Evolutionary conservation across 1,139 yeast species (phyloP).

Genomic region (Taphrina populina): DNA sequence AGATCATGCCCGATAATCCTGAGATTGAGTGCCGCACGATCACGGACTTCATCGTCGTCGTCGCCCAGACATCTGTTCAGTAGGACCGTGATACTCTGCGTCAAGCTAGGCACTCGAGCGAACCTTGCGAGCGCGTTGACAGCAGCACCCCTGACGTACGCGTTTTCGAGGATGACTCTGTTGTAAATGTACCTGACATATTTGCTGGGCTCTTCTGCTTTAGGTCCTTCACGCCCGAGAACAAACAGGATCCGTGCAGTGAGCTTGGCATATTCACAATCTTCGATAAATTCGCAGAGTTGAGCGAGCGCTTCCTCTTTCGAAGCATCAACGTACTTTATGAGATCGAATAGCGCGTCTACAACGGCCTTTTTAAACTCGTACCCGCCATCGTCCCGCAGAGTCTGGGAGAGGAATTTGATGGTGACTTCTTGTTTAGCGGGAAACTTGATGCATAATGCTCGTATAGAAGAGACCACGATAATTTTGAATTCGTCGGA

Average conservation of each 20-base stretch:
- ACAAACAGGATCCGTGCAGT: constrained; percentile 86
- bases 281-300: constrained; percentile 95
- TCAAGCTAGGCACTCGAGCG: constrained; percentile 55
- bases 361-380: constrained; percentile 81
- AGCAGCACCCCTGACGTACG: constrained; percentile 93
- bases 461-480: constrained; percentile 90
- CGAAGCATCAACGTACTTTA: constrained; percentile 83
- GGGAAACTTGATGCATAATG: constrained; percentile 90
- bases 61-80: constrained; percentile 83
- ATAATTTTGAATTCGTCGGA: constrained; percentile 94
- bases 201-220: constrained; percentile 78
- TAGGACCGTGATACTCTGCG: constrained; percentile 69
- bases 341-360: constrained; percentile 88
- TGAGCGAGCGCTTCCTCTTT: constrained; percentile 78
- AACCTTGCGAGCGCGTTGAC: constrained; percentile 89
- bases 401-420: constrained; percentile 73
- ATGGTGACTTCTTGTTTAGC: constrained; percentile 81
- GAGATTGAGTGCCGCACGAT: constrained; percentile 86
- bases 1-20: constrained; percentile 59
- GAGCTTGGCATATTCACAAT: constrained; percentile 92
- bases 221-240: constrained; percentile 93
- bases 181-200: constrained; percentile 95
- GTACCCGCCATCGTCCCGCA: constrained; percentile 84
- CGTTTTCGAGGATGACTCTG: constrained; percentile 92
- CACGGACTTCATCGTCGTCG: constrained; percentile 95